A percentile compares a stretch with the other conserved stretches of the same genome.
Conservation (phyloP, 805 yeast genomes). For the Pichia scutulata region DNA sequence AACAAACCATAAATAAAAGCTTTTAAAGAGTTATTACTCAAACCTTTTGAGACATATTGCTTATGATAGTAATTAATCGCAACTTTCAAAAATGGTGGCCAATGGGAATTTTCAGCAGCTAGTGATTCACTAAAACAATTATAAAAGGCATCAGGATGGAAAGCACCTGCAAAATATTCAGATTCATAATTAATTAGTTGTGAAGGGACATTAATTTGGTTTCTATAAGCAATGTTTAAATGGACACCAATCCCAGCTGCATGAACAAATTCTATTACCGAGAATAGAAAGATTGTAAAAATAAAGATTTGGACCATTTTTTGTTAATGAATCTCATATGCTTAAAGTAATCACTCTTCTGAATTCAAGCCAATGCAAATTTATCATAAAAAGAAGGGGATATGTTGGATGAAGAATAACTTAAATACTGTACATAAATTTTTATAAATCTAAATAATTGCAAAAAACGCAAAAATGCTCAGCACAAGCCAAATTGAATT, state of each 20-base stretch:
- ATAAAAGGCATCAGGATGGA: constrained; percentile 65
- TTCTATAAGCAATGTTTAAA: constrained; percentile 28
- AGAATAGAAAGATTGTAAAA: neutral
- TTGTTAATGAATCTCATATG: neutral
- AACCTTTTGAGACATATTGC: constrained; percentile 19
- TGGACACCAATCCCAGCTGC: constrained; percentile 31
- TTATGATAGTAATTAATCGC: constrained; percentile 36
- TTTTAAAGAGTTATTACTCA: constrained; percentile 28
- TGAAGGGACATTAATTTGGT: constrained; percentile 26
- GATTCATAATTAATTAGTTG: constrained; percentile 24
- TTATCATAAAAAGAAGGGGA: neutral
- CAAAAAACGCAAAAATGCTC: neutral
- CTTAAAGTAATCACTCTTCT: neutral
- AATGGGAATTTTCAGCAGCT: constrained; percentile 56
- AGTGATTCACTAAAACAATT: constrained; percentile 44
- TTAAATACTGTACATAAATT: no score
- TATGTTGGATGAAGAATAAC: no score
- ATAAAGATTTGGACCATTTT: neutral
- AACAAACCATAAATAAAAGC: constrained; percentile 53
- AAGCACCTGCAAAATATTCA: constrained; percentile 49
- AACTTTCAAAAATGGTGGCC: constrained; percentile 55
- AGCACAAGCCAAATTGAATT: neutral
- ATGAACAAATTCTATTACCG: neutral
- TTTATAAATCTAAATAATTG: no score
- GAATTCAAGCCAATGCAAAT: neutral